Base-by-base conservation (phyloP, 106 monocot genomes). In the Dendrobium nobile region DNA sequence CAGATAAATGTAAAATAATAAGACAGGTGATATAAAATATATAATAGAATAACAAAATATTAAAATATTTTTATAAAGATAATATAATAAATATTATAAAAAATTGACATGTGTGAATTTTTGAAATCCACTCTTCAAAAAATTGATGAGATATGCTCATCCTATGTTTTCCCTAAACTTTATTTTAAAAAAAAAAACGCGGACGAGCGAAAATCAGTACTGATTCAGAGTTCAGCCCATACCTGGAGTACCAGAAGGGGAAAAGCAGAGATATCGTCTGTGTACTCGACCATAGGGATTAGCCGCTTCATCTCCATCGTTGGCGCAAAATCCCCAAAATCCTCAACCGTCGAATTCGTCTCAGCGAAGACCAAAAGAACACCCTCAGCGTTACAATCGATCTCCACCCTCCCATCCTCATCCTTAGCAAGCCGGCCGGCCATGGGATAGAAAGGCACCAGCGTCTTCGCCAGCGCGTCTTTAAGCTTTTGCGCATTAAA, bases 391-490 rank as follows among this genome's bases (percentile, higher is more conserved):
- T 86, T 85, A 64, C 98, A 98, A 51, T 92, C 77, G 80, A 99
- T 99, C 93, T 99, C 95, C 70, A 99, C 78, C 47, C 98, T 79
- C 8, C 98, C 98, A 55, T 92, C 87, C 44, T 89, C 92, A 80
- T 99, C 98, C 26, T 89, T 59, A 0, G 82, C 85, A 15, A 99
- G 83, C 65, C 98, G 79, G 4, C 98, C 95, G 0, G 98, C 98
- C 88, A 99, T 93, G 67, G 98, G 98, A 77, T 99, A 99, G 79
- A 99, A 93, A 3, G 89, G 85, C 51, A 99, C 95, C n/a, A 99
- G 91, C 19, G 91, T 89, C 73, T 81, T 73, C 33, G 79, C 84
- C 13, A 99, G 90, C 45, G 98, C 89, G 2, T 86, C 81, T 78
- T 79, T 85, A 41, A 99, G 67, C 40, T 28, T 75, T 7, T 41